Evolutionary conservation across 257 asterid species (phyloP).

Genomic region (Solanum arcanum): DNA sequence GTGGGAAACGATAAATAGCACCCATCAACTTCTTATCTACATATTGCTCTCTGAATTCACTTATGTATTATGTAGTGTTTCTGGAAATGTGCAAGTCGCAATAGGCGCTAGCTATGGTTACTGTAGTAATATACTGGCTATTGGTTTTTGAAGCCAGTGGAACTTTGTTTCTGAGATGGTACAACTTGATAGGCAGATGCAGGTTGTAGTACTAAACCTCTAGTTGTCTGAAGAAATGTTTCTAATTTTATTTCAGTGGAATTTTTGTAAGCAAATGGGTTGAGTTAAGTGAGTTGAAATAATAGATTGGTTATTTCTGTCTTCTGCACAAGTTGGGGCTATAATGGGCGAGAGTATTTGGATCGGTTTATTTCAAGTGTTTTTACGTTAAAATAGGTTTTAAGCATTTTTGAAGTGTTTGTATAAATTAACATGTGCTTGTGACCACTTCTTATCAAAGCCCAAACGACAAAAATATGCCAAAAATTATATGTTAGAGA

Average conservation of each 20-base stretch:
- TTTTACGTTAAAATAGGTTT: background rate
- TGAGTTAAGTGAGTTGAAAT: too few species aligned
- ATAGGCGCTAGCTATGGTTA: background rate
- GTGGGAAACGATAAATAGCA: slow-evolving; percentile 24
- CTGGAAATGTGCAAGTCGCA: background rate
- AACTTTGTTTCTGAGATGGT: background rate
- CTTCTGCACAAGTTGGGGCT: background rate
- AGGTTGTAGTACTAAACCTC: background rate
- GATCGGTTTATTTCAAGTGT: too few species aligned
- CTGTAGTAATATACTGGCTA: background rate
- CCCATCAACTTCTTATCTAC: background rate
- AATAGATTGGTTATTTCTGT: background rate
- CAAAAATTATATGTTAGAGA: too few species aligned
- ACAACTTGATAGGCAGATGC: background rate
- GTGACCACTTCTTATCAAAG: too few species aligned
- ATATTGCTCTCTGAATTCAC: background rate
- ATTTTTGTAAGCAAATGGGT: background rate
- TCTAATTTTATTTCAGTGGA: background rate
- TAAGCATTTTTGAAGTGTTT: background rate
- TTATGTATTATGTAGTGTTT: background rate
- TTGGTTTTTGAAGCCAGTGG: background rate
- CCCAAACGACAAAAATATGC: background rate
- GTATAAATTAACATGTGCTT: background rate
- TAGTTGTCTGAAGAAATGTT: background rate
- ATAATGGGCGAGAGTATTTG: background rate